phyloP scores from a whole-genome alignment of 179 eudicot species.

The Beta lomatogona region DNA sequence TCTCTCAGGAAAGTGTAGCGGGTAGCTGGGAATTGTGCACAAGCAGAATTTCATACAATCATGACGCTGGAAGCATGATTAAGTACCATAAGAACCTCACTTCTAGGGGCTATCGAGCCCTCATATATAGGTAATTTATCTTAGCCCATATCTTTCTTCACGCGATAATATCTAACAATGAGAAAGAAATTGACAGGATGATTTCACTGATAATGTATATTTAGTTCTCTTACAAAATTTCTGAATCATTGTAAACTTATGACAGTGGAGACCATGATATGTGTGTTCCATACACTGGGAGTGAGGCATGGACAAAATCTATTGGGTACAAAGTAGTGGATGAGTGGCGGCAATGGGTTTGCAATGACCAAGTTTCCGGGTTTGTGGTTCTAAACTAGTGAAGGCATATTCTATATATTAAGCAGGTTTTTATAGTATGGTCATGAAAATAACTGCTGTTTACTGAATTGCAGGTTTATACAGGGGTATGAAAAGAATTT shows the following conservation, averaged over 20 bases:
- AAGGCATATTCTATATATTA: neutral
- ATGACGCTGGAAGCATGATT: conserved; percentile 97
- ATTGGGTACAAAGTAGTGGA: conserved; percentile 67
- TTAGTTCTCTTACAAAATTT: neutral
- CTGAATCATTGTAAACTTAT: neutral
- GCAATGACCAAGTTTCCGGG: conserved; percentile 72
- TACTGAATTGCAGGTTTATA: conserved; percentile 47
- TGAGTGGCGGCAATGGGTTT: conserved; percentile 76
- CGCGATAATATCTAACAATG: neutral
- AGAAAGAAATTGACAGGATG: too few species aligned
- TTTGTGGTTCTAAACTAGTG: conserved; percentile 12
- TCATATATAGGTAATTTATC: conserved; percentile 70
- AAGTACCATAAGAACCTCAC: conserved; percentile 87
- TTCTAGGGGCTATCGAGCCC: conserved; percentile 71
- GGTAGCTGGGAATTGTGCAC: conserved; percentile 86
- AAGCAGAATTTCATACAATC: conserved; percentile 48
- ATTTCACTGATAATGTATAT: neutral
- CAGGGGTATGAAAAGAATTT: conserved; percentile 79
- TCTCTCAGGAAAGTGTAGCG: conserved; percentile 53
- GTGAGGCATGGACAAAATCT: conserved; percentile 80
- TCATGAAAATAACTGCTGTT: neutral
- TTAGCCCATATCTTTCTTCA: neutral
- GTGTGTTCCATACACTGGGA: conserved; percentile 88
- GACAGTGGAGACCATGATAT: conserved; percentile 91
- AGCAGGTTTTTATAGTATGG: neutral